phyloP scores from a whole-genome alignment of 2,329 filamentous ascomycete species.

The Aspergillus clavatus region DNA sequence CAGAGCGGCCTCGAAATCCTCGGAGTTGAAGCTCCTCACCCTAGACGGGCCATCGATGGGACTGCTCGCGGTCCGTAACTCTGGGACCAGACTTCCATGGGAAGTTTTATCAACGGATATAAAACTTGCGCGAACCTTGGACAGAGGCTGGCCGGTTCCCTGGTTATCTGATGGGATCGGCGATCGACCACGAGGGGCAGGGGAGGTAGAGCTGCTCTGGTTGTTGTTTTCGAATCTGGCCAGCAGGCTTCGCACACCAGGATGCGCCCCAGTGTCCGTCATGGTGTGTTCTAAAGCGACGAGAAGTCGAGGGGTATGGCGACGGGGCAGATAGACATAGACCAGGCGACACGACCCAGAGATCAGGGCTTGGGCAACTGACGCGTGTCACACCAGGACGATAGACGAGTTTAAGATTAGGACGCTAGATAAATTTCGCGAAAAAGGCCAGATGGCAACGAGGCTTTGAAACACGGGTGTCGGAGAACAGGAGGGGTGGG shows the following conservation, averaged over 20 bases:
- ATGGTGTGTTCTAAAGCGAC: constrained; percentile 9
- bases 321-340: constrained; percentile 3
- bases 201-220: constrained; percentile 54
- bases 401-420: background rate
- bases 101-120: constrained; percentile 60
- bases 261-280: constrained; percentile 22
- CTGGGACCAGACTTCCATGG: constrained; percentile 39
- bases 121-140: constrained; percentile 71
- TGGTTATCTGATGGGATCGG: constrained; percentile 49
- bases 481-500: constrained; percentile 4
- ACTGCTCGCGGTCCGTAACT: constrained; percentile 39
- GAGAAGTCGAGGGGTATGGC: background rate
- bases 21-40: constrained; percentile 28
- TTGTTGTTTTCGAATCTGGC: constrained; percentile 75
- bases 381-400: background rate
- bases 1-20: constrained; percentile 28
- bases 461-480: constrained; percentile 5
- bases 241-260: constrained; percentile 66
- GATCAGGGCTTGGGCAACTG: background rate
- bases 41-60: constrained; percentile 30
- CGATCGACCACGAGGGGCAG: constrained; percentile 66
- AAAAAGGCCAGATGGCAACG: constrained; percentile 1
- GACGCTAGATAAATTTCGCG: background rate
- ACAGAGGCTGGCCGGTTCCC: constrained; percentile 55
- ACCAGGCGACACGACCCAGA: background rate